phyloP scores from a whole-genome alignment of 805 yeast species.

The Wickerhamiella domercqiae region DNA sequence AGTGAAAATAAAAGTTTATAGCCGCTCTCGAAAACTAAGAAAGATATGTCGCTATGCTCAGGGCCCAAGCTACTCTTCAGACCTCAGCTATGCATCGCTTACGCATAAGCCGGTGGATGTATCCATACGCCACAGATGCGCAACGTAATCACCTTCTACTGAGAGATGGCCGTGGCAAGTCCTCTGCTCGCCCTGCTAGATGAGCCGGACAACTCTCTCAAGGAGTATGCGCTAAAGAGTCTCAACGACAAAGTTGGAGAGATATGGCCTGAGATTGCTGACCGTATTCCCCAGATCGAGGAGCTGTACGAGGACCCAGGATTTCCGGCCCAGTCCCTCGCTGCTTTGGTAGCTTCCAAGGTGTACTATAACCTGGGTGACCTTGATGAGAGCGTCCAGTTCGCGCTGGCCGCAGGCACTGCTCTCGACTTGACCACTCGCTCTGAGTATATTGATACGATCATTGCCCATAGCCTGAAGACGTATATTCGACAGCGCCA shows the following conservation, averaged over 20 bases:
- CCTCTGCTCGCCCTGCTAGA: conserved; percentile 81
- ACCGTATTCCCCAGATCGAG: conserved; percentile 73
- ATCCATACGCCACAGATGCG: no score
- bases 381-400: conserved; percentile 77
- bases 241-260: conserved; percentile 74
- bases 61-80: no score
- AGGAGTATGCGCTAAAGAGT: conserved; percentile 70
- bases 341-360: conserved; percentile 86
- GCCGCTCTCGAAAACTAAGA: no score
- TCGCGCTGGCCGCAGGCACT: conserved; percentile 70
- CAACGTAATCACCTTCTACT: no score
- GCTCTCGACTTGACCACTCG: conserved; percentile 60
- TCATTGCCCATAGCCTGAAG: conserved; percentile 84
- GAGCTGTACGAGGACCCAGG: conserved; percentile 73
- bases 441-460: conserved; percentile 83
- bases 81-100: no score
- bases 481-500: conserved; percentile 58
- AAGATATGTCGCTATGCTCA: no score
- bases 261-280: conserved; percentile 95
- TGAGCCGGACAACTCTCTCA: conserved; percentile 65
- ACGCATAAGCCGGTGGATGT: no score
- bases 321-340: conserved; percentile 64
- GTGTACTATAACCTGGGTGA: conserved; percentile 87
- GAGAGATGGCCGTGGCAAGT: conserved; percentile 50
- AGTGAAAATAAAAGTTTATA: neutral